Conservation (phyloP, 805 yeast genomes). For the Saccharomyces jurei region DNA sequence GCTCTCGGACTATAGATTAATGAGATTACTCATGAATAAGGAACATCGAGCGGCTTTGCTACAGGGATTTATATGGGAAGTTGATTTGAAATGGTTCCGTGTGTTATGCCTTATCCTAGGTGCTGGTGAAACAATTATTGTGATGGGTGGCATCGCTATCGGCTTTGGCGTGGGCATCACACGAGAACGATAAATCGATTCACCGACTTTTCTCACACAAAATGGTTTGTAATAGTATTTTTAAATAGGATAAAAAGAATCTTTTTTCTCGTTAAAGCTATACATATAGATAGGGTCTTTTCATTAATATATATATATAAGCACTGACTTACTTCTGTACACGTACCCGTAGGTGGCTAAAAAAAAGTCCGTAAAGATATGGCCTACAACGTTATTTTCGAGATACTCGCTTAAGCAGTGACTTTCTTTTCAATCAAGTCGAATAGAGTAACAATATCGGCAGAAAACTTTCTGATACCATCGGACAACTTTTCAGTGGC, state of each 20-base stretch:
- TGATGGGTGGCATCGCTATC: constrained; percentile 37
- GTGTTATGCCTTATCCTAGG: constrained; percentile 30
- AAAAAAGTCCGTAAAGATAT: not conserved
- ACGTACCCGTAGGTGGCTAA: not conserved
- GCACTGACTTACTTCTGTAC: not conserved
- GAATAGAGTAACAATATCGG: constrained; percentile 78
- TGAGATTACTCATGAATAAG: constrained; percentile 21
- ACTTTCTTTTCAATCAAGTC: constrained; percentile 55
- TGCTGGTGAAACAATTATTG: constrained; percentile 14
- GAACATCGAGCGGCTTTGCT: constrained; percentile 20
- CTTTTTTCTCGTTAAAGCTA: not conserved
- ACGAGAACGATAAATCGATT: not conserved
- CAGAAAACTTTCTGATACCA: constrained; percentile 95
- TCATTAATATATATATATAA: constrained; percentile 1
- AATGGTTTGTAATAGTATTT: not conserved
- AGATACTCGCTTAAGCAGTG: constrained; percentile 27
- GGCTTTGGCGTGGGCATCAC: constrained; percentile 40
- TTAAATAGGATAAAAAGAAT: not conserved
- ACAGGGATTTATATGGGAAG: constrained; percentile 28
- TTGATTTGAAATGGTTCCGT: constrained; percentile 24
- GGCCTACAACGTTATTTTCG: not conserved
- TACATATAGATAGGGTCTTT: not conserved
- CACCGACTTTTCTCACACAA: not conserved
- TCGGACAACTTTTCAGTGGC: constrained; percentile 94
- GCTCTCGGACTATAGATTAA: constrained; percentile 17